These are phyloP conservation scores for Microdochium trichocladiopsis DNA, from an alignment of 2,329 filamentous ascomycete species.

Conservation along the genomic window DNA sequence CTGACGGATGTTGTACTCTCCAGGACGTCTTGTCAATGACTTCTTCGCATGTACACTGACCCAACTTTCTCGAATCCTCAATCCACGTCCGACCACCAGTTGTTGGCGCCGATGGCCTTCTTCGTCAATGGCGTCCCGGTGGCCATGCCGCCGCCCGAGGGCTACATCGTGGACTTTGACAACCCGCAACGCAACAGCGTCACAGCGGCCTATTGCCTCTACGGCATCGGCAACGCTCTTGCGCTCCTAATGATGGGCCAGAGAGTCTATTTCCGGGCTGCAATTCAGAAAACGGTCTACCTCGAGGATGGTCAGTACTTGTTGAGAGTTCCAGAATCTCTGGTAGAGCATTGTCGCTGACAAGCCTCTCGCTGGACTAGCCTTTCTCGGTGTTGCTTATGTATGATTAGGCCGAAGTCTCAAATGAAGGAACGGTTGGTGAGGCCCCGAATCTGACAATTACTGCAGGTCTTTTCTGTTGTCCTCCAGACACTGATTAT, in stretches of 20 bases:
- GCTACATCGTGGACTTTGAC: constrained; percentile 2
- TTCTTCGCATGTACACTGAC: neutral
- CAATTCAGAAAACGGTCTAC: neutral
- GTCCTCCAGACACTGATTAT: neutral
- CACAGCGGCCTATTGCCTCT: neutral
- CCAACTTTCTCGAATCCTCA: neutral
- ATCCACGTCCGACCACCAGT: neutral
- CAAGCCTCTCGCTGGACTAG: neutral
- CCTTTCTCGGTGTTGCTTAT: neutral
- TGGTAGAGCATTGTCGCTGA: neutral
- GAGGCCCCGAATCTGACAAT: neutral
- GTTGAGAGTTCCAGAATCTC: neutral
- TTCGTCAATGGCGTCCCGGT: constrained; percentile 1
- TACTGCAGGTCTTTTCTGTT: neutral
- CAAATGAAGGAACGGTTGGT: neutral
- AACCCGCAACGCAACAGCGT: constrained; percentile 11
- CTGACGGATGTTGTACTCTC: neutral
- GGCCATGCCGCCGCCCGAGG: neutral
- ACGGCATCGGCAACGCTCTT: neutral
- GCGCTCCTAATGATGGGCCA: neutral
- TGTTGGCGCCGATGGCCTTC: neutral
- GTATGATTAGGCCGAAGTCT: neutral
- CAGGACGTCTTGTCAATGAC: neutral
- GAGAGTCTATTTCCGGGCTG: neutral
- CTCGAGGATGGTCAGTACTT: neutral